Conservation (phyloP, 352 stramenopile genomes). For the Aphanomyces cochlioides region DNA sequence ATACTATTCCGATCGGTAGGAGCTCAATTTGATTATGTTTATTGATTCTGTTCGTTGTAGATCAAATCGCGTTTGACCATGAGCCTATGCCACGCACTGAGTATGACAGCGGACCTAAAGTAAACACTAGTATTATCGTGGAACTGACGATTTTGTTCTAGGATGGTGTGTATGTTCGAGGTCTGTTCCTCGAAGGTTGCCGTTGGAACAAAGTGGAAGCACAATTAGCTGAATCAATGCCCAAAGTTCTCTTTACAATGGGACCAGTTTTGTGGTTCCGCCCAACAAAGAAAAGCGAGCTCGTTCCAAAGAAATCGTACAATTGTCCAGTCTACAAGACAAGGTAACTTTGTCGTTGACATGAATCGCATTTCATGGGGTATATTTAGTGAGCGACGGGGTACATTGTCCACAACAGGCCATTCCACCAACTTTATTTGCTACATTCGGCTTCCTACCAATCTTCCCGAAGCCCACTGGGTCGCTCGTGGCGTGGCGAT, state of each 20-base stretch:
- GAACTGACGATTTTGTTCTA: conserved; percentile 28
- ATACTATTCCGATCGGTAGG: conserved; percentile 89
- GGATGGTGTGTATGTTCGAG: conserved; percentile 85
- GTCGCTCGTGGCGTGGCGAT: conserved; percentile 91
- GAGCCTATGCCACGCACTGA: conserved; percentile 75
- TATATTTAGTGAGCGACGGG: conserved; percentile 69
- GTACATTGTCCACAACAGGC: conserved; percentile 90
- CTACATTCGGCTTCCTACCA: conserved; percentile 86
- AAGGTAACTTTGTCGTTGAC: conserved; percentile 36
- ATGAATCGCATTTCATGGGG: no score
- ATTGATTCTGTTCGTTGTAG: conserved; percentile 6
- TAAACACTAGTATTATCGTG: conserved; percentile 27
- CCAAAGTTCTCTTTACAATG: conserved; percentile 86
- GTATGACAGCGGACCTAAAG: conserved; percentile 65
- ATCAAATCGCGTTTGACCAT: conserved; percentile 75
- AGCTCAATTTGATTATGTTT: conserved; percentile 23
- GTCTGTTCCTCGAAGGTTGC: conserved; percentile 87
- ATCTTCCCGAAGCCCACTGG: conserved; percentile 84
- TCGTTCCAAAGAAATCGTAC: conserved; percentile 69
- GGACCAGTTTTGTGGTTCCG: conserved; percentile 83
- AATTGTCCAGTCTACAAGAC: conserved; percentile 95
- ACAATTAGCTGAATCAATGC: conserved; percentile 71
- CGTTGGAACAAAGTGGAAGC: conserved; percentile 76
- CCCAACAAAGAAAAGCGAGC: conserved; percentile 72
- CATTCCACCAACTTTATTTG: conserved; percentile 95